phyloP scores from a whole-genome alignment of 306 rosid genomes.

The Quercus alba region DNA sequence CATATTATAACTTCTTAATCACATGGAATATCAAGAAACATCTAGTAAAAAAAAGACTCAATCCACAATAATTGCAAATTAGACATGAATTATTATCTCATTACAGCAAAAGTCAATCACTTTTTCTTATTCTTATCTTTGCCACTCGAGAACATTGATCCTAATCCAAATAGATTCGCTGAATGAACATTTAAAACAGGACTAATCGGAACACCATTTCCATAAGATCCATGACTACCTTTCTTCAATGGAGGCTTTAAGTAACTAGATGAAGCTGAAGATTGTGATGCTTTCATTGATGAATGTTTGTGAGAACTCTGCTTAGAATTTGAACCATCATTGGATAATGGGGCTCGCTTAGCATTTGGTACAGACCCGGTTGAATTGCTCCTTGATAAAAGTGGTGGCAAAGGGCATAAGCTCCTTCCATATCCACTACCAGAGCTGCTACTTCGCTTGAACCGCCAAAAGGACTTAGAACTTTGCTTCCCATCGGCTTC shows the following conservation, averaged over 20 bases:
- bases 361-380: slow-evolving; percentile 63
- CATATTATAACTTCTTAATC: slow-evolving; percentile 26
- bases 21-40: slow-evolving; percentile 16
- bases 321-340: slow-evolving; percentile 40
- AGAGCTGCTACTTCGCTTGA: slow-evolving; percentile 86
- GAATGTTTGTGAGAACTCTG: slow-evolving; percentile 40
- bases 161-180: slow-evolving; percentile 62
- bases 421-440: slow-evolving; percentile 79
- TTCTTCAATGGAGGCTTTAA: slow-evolving; percentile 77
- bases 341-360: slow-evolving; percentile 43
- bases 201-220: slow-evolving; percentile 46
- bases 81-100: slow-evolving; percentile 18
- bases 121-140: slow-evolving; percentile 67
- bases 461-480: slow-evolving; percentile 75
- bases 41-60: slow-evolving; percentile 11
- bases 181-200: slow-evolving; percentile 74
- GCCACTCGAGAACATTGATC: slow-evolving; percentile 65
- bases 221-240: slow-evolving; percentile 43
- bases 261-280: slow-evolving; percentile 28
- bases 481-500: slow-evolving; percentile 50
- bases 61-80: slow-evolving; percentile 22
- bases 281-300: slow-evolving; percentile 29
- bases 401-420: slow-evolving; percentile 79
- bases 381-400: slow-evolving; percentile 79
- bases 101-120: slow-evolving; percentile 15